A percentile compares a stretch with the other conserved stretches of the same genome.
Evolutionary conservation across 345 rosid genomes (phyloP).

Genomic region (Dimocarpus longan): DNA sequence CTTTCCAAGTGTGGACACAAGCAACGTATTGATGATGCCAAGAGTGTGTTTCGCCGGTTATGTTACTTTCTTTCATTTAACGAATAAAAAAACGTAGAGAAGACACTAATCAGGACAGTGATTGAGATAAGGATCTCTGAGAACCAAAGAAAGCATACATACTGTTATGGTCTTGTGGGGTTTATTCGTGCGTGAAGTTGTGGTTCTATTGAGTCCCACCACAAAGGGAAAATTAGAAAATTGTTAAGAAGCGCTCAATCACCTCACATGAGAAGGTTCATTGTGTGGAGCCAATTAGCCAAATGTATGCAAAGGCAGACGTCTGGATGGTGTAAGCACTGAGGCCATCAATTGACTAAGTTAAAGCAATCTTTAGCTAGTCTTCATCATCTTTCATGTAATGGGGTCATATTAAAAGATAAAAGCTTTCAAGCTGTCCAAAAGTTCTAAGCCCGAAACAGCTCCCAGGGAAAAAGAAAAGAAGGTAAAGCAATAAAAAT

Average conservation of each 20-base stretch:
- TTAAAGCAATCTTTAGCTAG: background rate
- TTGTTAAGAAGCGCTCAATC: background rate
- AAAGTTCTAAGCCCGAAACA: too few species aligned
- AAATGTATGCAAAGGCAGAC: background rate
- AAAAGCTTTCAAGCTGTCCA: background rate
- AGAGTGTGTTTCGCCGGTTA: background rate
- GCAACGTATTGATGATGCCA: background rate
- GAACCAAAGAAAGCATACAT: background rate
- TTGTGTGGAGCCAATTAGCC: background rate
- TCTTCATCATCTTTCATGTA: background rate
- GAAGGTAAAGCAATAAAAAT: too few species aligned
- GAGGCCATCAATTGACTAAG: conserved; percentile 13
- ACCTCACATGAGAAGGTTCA: background rate
- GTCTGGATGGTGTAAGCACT: conserved; percentile 18
- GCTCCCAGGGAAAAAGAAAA: too few species aligned
- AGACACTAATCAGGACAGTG: background rate
- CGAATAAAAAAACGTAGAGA: background rate
- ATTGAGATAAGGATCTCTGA: too few species aligned
- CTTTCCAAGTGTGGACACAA: background rate
- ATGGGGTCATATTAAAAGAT: background rate
- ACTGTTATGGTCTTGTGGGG: background rate
- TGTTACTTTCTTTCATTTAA: background rate
- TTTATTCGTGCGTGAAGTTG: conserved; percentile 3
- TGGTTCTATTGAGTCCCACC: conserved; percentile 17
- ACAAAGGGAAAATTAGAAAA: background rate